Conservation (phyloP, 2,329 filamentous ascomycete genomes). For the Blastomyces silverae region DNA sequence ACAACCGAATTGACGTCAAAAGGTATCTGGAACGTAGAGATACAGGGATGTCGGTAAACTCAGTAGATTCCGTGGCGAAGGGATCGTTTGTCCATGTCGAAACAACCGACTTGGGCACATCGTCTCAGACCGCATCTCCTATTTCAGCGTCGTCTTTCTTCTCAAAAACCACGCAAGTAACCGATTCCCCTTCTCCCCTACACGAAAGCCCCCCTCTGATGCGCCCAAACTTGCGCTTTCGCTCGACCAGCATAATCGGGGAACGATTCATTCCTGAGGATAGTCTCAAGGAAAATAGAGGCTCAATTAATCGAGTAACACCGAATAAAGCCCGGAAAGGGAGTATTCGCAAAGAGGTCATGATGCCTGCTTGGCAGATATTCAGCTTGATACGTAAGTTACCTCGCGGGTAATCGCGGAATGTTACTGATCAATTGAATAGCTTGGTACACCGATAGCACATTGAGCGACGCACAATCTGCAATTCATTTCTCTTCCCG, state of each 20-base stretch:
- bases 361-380: conserved; percentile 96
- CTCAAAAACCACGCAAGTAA: conserved; percentile 21
- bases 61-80: conserved; percentile 35
- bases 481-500: conserved; percentile 78
- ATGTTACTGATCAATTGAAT: conserved; percentile 35
- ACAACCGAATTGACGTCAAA: conserved; percentile 82
- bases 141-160: conserved; percentile 26
- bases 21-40: conserved; percentile 61
- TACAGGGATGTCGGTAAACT: conserved; percentile 46
- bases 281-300: conserved; percentile 28
- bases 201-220: conserved; percentile 26
- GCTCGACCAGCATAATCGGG: conserved; percentile 39
- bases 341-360: conserved; percentile 64
- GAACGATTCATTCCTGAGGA: conserved; percentile 43
- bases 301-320: conserved; percentile 25
- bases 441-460: conserved; percentile 79
- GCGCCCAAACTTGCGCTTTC: neutral
- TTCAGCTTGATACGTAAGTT: conserved; percentile 81
- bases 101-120: conserved; percentile 37
- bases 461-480: conserved; percentile 63
- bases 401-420: conserved; percentile 12
- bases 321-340: conserved; percentile 15
- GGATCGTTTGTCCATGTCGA: conserved; percentile 38
- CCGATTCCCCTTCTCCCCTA: conserved; percentile 27
- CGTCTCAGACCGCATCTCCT: conserved; percentile 30